phyloP scores from a whole-genome alignment of 2,329 filamentous ascomycete genomes.

The Phialophora macrospora region DNA sequence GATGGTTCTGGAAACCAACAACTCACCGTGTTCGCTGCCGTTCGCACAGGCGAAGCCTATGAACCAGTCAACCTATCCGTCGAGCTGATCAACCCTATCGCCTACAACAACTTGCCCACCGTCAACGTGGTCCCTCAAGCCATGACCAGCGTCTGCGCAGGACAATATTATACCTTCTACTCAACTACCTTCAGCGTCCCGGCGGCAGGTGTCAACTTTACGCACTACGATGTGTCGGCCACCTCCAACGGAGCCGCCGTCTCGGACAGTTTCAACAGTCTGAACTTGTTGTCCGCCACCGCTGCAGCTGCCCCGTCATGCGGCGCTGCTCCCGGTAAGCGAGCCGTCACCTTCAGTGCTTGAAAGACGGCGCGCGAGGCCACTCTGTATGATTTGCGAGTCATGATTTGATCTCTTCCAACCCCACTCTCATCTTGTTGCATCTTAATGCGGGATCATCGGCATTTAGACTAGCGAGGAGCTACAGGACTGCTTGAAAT shows the following conservation, averaged over 20 bases:
- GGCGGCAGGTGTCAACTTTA: conserved; percentile 23
- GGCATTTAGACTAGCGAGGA: not conserved
- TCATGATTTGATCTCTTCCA: not conserved
- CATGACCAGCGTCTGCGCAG: conserved; percentile 25
- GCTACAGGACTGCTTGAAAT: not conserved
- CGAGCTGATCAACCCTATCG: conserved; percentile 27
- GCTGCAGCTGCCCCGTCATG: conserved; percentile 11
- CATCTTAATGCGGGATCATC: not conserved
- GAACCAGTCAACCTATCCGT: conserved; percentile 22
- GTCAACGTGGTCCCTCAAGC: conserved; percentile 18
- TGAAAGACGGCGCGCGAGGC: not conserved
- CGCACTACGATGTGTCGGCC: conserved; percentile 30
- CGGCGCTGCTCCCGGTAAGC: conserved; percentile 2
- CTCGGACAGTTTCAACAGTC: conserved; percentile 33
- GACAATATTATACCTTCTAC: conserved; percentile 33
- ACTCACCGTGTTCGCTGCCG: conserved; percentile 23
- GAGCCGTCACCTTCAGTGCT: conserved; percentile 17
- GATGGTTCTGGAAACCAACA: conserved; percentile 23
- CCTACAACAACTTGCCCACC: conserved; percentile 30
- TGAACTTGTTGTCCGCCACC: conserved; percentile 5
- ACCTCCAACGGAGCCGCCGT: conserved; percentile 7
- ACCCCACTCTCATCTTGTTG: not conserved
- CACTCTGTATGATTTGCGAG: not conserved
- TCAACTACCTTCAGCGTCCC: conserved; percentile 20
- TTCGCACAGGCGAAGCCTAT: conserved; percentile 17